Evolutionary conservation across 306 rosid species (phyloP), one percentile per base, ranked within the genome.

Genomic region (Trifolium repens): DNA sequence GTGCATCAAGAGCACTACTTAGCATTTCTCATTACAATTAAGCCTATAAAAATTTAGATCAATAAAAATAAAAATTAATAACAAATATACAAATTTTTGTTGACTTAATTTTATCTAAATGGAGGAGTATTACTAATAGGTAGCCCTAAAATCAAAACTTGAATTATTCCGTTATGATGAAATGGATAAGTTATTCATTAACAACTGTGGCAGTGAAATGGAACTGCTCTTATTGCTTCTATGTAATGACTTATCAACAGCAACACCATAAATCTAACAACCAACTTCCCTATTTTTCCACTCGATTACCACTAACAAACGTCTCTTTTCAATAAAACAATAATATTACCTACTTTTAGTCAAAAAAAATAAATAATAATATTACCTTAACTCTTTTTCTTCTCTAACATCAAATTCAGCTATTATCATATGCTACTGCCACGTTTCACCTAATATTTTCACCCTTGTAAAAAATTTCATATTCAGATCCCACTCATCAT

Each of bases 221-320:
- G 64, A 15, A 34, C 11, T 52, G 50, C 64, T 52, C 75, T 13
- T 70, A 70, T 53, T 70, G 63, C 34, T 12, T 17, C 75, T 35
- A 34, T 70, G 35, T 53, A 32, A 70, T 70, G 34, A 70, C 74
- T 52, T 70, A 70, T 70, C 74, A 69, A 49, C 60, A 32, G 37
- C 16, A 34, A 53, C 64, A 53, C 63, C 50, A 34, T 52, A 5
- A 30, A 69, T 24, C 7, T 8, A 42, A 5, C 19, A 43, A 22
- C 5, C 12, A 43, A 22, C 0, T 47, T 47, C 52, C 13, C 16
- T 13, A 0, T 15, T 3, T 47, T 14, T 47, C 53, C 14, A 5
- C 10, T 14, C 7, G 53, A 14, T 15, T 27, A 27, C 30, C 53
- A 47, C 16, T 47, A 13, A 47, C 17, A 42, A 42, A 42, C 46